These are phyloP conservation scores for Skeletonema menzelii DNA, from an alignment of 108 stramenopile genomes.

Conservation along the genomic window DNA sequence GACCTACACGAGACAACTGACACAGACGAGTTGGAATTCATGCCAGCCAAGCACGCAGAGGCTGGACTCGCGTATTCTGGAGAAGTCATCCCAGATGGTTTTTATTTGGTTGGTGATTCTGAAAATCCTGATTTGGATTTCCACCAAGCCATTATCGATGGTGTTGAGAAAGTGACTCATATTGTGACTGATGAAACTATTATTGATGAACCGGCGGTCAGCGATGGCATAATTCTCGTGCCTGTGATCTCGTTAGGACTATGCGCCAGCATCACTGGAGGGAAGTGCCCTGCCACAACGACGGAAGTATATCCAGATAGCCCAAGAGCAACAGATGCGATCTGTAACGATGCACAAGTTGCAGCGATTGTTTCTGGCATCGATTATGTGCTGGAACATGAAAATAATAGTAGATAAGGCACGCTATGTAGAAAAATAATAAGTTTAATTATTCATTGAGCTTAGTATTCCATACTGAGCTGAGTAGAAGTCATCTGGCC, in stretches of 20 bases:
- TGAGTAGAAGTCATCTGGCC: constrained; percentile 14
- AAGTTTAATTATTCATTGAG: neutral
- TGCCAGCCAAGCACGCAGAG: constrained; percentile 41
- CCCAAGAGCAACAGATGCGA: constrained; percentile 45
- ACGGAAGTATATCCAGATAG: constrained; percentile 78
- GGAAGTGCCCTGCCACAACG: constrained; percentile 36
- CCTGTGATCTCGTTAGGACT: constrained; percentile 52
- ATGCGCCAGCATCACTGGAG: constrained; percentile 55
- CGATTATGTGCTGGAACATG: constrained; percentile 55
- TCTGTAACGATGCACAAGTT: constrained; percentile 68
- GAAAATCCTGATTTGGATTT: constrained; percentile 34
- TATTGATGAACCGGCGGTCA: constrained; percentile 39
- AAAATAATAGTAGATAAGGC: neutral
- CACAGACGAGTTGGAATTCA: constrained; percentile 47
- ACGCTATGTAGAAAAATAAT: neutral
- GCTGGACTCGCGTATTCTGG: constrained; percentile 23
- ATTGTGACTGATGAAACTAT: constrained; percentile 58
- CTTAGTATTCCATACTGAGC: constrained; percentile 37
- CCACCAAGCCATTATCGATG: constrained; percentile 46
- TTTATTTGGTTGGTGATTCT: constrained; percentile 57
- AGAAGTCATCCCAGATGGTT: constrained; percentile 74
- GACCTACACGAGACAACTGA: constrained; percentile 54
- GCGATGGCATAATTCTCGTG: constrained; percentile 54
- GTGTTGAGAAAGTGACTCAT: constrained; percentile 62
- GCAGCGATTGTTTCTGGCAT: constrained; percentile 54